phyloP scores from a whole-genome alignment of 805 yeast species.

The Candida yuanshanica region DNA sequence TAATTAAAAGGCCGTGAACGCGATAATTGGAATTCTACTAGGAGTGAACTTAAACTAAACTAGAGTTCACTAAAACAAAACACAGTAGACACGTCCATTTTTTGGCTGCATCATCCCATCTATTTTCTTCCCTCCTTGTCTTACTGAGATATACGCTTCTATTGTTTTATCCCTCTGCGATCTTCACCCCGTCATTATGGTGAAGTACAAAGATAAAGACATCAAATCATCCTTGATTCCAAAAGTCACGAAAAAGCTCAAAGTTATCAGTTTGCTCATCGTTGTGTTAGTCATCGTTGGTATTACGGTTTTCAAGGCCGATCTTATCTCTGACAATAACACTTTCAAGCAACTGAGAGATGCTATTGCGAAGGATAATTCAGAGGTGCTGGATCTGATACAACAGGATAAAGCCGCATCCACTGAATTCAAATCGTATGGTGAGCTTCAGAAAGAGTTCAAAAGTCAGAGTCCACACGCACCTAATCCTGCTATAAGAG shows the following conservation, averaged over 20 bases:
- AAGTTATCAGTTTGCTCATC: not conserved
- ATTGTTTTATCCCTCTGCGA: no score
- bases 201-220: slow-evolving; percentile 1
- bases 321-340: not conserved
- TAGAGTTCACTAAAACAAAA: no score
- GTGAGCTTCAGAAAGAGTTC: not conserved
- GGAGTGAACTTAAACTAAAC: no score
- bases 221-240: not conserved
- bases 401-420: not conserved
- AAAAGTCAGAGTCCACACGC: slow-evolving; percentile 1
- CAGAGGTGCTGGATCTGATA: not conserved
- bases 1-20: no score
- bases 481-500: not conserved
- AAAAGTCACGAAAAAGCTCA: not conserved
- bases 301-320: not conserved
- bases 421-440: not conserved
- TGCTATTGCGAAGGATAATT: not conserved
- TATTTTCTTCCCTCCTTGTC: no score
- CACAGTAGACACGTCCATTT: no score
- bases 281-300: not conserved
- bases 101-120: no score
- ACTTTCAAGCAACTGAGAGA: not conserved
- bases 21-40: no score
- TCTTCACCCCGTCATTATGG: not conserved
- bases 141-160: no score